Evolutionary conservation across 2,329 filamentous ascomycete species (phyloP), one percentile per base, ranked within the genome.

Genomic region (Coccinonectria pachysandricola): DNA sequence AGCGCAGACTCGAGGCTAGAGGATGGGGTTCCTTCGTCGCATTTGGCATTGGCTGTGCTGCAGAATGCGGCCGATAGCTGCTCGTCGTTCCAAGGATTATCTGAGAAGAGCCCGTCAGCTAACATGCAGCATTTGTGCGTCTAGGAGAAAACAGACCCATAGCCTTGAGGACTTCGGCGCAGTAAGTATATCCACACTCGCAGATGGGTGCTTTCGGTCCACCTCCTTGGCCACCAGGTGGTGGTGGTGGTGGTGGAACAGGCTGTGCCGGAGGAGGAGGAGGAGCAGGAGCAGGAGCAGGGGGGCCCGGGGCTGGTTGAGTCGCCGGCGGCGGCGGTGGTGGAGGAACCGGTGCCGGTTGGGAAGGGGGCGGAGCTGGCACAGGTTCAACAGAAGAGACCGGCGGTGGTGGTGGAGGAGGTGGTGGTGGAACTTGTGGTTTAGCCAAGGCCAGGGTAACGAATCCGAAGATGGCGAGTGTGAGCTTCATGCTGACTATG

Each of bases 171-270:
- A 60, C 56, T 2, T 50, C 45, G 7, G 54, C 53, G 32, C 56
- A 60, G 31, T 60, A 60, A 3, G 56, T 60, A 28, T 58, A 59
- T 28, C 56, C 56, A 33, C 56, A 60, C 32, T 59, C 50, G 36
- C 56, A 60, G 27, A 51, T 50, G 10, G n/a, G n/a, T n/a, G n/a
- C n/a, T n/a, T n/a, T n/a, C n/a, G 56, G 38, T 3, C 46, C 53
- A 7, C 41, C 32, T 12, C 30, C 40, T 2, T 40, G 38, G 3
- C 33, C 39, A 9, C 37, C 39, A 15, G 41, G 39, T 7, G 35
- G 30, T 4, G 43, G 35, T 14, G 41, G 30, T 15, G 37, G 28
- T 15, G 39, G 36, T 25, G 37, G 39, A 14, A 29, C 40, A 2
- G 42, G 37, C 3, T 32, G 37, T 9, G 38, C 39, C 17, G 41